Percentiles rank a stretch among this genome's conserved stretches.
Conservation (phyloP, 768 basidiomycete genomes). For the Psilocybe subaeruginosa region DNA sequence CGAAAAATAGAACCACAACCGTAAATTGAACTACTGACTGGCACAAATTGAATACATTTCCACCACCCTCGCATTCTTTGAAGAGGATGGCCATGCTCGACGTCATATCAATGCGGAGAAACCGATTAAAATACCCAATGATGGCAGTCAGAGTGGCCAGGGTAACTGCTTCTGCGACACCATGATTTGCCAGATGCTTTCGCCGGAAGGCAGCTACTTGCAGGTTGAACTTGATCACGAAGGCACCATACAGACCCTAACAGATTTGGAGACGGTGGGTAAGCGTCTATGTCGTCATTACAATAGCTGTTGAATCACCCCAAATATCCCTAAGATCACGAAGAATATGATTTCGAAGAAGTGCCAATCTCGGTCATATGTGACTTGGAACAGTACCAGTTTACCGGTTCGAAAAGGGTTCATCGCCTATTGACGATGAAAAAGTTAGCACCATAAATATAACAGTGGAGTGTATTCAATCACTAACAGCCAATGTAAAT, state of each 20-base stretch:
- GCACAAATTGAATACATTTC: constrained; percentile 87
- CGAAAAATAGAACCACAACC: neutral
- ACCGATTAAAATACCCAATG: constrained; percentile 93
- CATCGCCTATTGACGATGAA: constrained; percentile 72
- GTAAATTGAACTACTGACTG: constrained; percentile 65
- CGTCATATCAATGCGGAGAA: constrained; percentile 97
- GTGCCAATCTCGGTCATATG: constrained; percentile 97
- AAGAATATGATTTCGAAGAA: constrained; percentile 99
- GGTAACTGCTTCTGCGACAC: constrained; percentile 85
- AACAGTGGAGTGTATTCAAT: constrained; percentile 1
- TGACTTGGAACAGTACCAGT: constrained; percentile 96
- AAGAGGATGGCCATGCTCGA: constrained; percentile 95
- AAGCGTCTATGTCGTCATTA: constrained; percentile 3
- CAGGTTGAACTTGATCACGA: constrained; percentile 95
- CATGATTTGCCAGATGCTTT: constrained; percentile 84
- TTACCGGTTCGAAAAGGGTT: constrained; percentile 98
- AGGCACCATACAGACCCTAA: constrained; percentile 96
- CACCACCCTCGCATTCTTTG: constrained; percentile 93
- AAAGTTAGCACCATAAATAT: neutral
- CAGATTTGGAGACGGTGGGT: constrained; percentile 5
- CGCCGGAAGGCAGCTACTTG: constrained; percentile 94
- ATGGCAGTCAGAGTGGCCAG: constrained; percentile 89
- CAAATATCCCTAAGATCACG: constrained; percentile 93
- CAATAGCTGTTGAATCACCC: constrained; percentile 52
- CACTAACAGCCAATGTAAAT: constrained; percentile 88